Conservation (phyloP, 2,329 filamentous ascomycete genomes). For the Talaromyces atroroseus region DNA sequence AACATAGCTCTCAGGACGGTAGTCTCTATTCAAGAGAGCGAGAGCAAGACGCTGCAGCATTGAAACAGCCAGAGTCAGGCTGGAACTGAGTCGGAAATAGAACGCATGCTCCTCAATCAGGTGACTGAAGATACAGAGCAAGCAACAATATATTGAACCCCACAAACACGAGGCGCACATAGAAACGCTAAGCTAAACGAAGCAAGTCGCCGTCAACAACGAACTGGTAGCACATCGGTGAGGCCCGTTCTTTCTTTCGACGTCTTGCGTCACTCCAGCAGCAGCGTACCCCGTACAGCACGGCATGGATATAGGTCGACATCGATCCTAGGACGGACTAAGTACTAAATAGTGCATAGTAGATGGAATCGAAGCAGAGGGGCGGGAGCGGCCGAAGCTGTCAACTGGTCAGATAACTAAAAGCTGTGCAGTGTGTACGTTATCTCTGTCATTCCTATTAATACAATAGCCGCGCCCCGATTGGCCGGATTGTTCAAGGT, state of each 20-base stretch:
- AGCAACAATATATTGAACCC: too few species aligned
- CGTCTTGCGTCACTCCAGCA: neutral
- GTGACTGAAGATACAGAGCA: too few species aligned
- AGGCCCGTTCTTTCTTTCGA: neutral
- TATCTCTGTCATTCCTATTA: neutral
- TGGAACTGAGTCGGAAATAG: too few species aligned
- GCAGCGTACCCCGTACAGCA: neutral
- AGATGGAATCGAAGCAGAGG: neutral
- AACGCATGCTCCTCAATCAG: too few species aligned
- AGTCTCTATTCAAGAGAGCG: too few species aligned
- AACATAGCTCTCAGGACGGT: too few species aligned
- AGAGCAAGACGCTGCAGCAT: too few species aligned
- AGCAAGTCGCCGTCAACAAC: neutral
- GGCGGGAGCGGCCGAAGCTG: slow-evolving; percentile 10
- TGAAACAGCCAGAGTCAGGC: too few species aligned
- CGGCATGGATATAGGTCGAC: neutral
- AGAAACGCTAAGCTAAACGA: too few species aligned
- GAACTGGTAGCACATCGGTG: neutral
- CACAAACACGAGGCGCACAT: too few species aligned
- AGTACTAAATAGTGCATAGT: too few species aligned
- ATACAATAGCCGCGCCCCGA: neutral
- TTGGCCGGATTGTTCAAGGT: neutral
- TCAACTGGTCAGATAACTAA: neutral
- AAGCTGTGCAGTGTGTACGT: neutral
- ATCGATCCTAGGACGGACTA: too few species aligned